These are phyloP conservation scores for Aspergillus coremiiformis DNA, from an alignment of 495 filamentous ascomycete species.

Conservation along the genomic window DNA sequence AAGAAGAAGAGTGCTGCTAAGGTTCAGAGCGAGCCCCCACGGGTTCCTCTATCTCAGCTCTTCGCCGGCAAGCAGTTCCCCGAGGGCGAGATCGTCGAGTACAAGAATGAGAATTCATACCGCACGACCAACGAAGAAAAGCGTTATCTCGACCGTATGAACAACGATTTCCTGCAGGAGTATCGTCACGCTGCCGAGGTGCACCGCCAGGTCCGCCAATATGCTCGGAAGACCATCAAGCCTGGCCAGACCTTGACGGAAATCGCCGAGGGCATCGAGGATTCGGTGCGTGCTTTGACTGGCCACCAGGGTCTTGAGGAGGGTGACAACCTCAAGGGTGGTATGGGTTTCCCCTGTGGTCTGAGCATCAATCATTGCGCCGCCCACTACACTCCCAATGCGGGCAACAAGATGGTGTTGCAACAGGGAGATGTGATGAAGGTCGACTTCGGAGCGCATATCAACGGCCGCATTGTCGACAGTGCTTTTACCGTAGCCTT, in stretches of 20 bases:
- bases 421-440: slow-evolving; percentile 84
- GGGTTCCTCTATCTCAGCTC: slow-evolving; percentile 65
- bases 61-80: slow-evolving; percentile 71
- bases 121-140: slow-evolving; percentile 85
- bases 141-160: slow-evolving; percentile 73
- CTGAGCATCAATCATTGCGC: slow-evolving; percentile 81
- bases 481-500: slow-evolving; percentile 88
- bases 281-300: slow-evolving; percentile 69
- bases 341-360: slow-evolving; percentile 85
- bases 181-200: slow-evolving; percentile 84
- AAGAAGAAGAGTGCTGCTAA: slow-evolving; percentile 61
- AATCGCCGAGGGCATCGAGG: slow-evolving; percentile 81
- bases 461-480: slow-evolving; percentile 87
- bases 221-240: slow-evolving; percentile 71
- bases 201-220: slow-evolving; percentile 81
- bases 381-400: slow-evolving; percentile 86
- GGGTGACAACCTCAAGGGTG: slow-evolving; percentile 70
- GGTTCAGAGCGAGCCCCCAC: slow-evolving; percentile 68
- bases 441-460: slow-evolving; percentile 85
- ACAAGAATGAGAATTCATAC: slow-evolving; percentile 66
- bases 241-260: slow-evolving; percentile 74
- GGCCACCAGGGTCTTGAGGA: slow-evolving; percentile 72
- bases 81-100: slow-evolving; percentile 73
- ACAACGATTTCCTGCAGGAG: slow-evolving; percentile 76
- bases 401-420: slow-evolving; percentile 78